These are phyloP conservation scores for Pseudonectria buxi DNA, from an alignment of 2,329 filamentous ascomycete genomes.

Conservation along the genomic window DNA sequence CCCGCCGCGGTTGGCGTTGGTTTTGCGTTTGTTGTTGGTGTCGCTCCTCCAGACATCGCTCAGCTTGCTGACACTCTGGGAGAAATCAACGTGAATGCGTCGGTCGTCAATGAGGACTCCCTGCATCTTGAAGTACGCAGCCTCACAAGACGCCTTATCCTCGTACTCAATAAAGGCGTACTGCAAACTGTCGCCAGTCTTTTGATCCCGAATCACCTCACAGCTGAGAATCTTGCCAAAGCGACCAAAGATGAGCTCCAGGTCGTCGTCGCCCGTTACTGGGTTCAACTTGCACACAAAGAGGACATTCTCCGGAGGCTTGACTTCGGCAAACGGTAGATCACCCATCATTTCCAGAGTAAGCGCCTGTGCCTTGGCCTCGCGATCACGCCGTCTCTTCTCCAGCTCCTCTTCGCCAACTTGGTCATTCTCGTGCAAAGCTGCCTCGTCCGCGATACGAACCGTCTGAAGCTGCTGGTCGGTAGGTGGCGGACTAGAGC, in stretches of 20 bases:
- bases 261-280: slow-evolving; percentile 87
- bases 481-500: slow-evolving; percentile 71
- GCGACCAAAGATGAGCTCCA: slow-evolving; percentile 92
- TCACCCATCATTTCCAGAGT: slow-evolving; percentile 98
- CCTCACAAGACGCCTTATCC: slow-evolving; percentile 85
- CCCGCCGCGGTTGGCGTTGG: slow-evolving; percentile 56
- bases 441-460: slow-evolving; percentile 83
- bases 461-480: slow-evolving; percentile 85
- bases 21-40: slow-evolving; percentile 71
- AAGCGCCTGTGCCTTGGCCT: slow-evolving; percentile 87
- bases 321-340: slow-evolving; percentile 93
- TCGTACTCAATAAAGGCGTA: slow-evolving; percentile 98
- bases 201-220: slow-evolving; percentile 90
- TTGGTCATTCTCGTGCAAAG: slow-evolving; percentile 64
- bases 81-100: slow-evolving; percentile 97
- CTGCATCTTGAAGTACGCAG: slow-evolving; percentile 98
- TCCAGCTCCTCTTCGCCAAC: slow-evolving; percentile 74
- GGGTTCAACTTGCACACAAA: slow-evolving; percentile 99
- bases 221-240: slow-evolving; percentile 94
- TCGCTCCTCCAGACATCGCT: slow-evolving; percentile 84
- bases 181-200: slow-evolving; percentile 89
- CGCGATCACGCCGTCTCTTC: slow-evolving; percentile 73
- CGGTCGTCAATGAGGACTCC: slow-evolving; percentile 94
- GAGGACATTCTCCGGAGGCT: slow-evolving; percentile 91
- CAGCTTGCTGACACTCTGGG: slow-evolving; percentile 83